Evolutionary conservation across 2,329 filamentous ascomycete genomes (phyloP), one percentile per base, ranked within the genome.

Genomic region (Fusarium tricinctum): DNA sequence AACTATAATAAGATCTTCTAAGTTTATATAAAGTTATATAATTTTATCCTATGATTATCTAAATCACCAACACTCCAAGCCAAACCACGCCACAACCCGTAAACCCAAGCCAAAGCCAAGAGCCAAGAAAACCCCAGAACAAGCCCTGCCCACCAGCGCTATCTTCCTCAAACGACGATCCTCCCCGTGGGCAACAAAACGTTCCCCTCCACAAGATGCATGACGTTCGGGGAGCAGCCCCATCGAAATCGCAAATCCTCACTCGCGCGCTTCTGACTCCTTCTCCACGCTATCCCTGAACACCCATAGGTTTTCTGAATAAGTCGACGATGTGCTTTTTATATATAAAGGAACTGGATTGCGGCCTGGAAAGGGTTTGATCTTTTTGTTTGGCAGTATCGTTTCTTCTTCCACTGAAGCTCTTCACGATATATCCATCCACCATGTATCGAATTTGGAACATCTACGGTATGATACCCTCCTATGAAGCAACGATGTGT

Each of bases 401-500:
- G 35, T n/a, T 38, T 40, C 35, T 57, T 52, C 39, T 49, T 45
- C 19, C 15, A 38, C 17, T n/a, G 30, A 52, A 53, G 33, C 14
- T 40, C 20, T 43, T 48, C 39, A 56, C 39, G 35, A 5, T 14
- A 19, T 43, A 32, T 49, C 50, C 67, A 32, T 49, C 50, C 67
- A 70, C 8, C 54, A 79, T 79, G 77, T 79, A 76, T 73, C 58
- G 58, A 33, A 80, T 79, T 38, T 78, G 75, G 70, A 79, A 79
- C 56, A 78, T 79, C 43, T 79, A 79, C 56, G 77, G 78, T 79
- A 71, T 38, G 70, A 20, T 6, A 22, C 5, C 13, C 30, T 23
- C 14, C 13, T 32, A 12, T 12, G n/a, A 35, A 7, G n/a, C 12
- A 14, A 15, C n/a, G 9, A 10, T 19, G 2, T 22, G 22, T 5